Percentiles rank a stretch among this genome's conserved stretches.
phyloP scores from a whole-genome alignment of 495 filamentous ascomycete genomes.

The Aspergillus egyptiacus region DNA sequence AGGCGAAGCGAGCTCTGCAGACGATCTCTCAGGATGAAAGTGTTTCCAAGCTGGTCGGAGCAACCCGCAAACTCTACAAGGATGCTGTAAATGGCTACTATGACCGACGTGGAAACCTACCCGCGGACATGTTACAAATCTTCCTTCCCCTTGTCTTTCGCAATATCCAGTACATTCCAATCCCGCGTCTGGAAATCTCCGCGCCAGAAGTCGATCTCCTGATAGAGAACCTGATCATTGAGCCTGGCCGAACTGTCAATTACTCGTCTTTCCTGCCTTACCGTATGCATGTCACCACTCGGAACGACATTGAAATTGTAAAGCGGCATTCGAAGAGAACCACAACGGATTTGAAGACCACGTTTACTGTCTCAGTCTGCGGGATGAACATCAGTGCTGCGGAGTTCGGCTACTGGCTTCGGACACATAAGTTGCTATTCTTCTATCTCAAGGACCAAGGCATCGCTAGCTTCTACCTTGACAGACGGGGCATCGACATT shows the following conservation, averaged over 20 bases:
- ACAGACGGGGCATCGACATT: conserved; percentile 81
- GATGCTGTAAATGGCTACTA: conserved; percentile 57
- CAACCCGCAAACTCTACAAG: conserved; percentile 55
- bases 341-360: conserved; percentile 56
- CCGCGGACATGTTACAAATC: conserved; percentile 67
- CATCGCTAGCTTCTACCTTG: conserved; percentile 76
- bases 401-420: conserved; percentile 77
- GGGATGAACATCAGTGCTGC: conserved; percentile 76
- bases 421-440: conserved; percentile 60
- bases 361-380: conserved; percentile 68
- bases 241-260: conserved; percentile 81
- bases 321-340: conserved; percentile 70
- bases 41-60: conserved; percentile 59
- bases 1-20: conserved; percentile 59
- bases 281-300: conserved; percentile 70
- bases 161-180: conserved; percentile 76
- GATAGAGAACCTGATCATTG: conserved; percentile 83
- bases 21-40: conserved; percentile 64
- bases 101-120: conserved; percentile 58
- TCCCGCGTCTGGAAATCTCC: conserved; percentile 78
- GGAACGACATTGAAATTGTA: conserved; percentile 77
- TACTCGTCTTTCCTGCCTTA: conserved; percentile 85
- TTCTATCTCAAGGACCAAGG: conserved; percentile 71
- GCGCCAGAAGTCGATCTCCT: conserved; percentile 79
- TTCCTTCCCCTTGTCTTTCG: conserved; percentile 75